A percentile compares a stretch with the other conserved stretches of the same genome.
Conservation (phyloP, 2,329 filamentous ascomycete genomes). For the Juglanconis oblonga region DNA sequence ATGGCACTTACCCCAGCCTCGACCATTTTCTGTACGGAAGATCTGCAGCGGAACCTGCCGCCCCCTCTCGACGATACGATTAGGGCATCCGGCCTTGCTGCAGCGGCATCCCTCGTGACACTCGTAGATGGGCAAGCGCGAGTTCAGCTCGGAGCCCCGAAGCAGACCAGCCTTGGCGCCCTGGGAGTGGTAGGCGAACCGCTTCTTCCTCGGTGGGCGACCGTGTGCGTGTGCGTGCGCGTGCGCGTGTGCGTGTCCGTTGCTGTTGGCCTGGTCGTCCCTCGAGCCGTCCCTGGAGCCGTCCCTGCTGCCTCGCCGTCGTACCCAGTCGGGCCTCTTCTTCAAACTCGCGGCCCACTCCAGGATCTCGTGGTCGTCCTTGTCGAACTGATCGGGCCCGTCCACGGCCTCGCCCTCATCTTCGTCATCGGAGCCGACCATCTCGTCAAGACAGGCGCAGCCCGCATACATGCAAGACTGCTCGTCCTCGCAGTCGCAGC, state of each 20-base stretch:
- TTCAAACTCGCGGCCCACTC: conserved; percentile 16
- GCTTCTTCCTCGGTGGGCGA: conserved; percentile 26
- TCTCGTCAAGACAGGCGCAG: conserved; percentile 64
- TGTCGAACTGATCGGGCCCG: conserved; percentile 31
- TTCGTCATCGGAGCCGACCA: conserved; percentile 54
- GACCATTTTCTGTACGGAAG: conserved; percentile 64
- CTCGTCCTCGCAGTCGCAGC: conserved; percentile 63
- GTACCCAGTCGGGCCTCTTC: conserved; percentile 12
- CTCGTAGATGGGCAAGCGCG: conserved; percentile 69
- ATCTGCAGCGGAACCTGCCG: conserved; percentile 70
- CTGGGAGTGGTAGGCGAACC: conserved; percentile 63
- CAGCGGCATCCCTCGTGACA: conserved; percentile 73
- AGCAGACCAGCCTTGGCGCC: conserved; percentile 52
- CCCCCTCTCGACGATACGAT: conserved; percentile 73
- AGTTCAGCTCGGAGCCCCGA: conserved; percentile 48
- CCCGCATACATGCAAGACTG: conserved; percentile 64
- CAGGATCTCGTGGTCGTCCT: conserved; percentile 25
- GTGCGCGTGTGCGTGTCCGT: not conserved
- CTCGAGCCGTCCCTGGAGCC: conserved; percentile 2
- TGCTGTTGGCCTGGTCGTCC: too few relatives aligned
- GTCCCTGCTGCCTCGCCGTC: conserved; percentile 3
- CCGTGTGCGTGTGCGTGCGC: not conserved
- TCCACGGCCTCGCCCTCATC: conserved; percentile 50
- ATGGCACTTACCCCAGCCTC: conserved; percentile 68
- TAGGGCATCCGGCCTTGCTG: conserved; percentile 57